A percentile compares a stretch with the other conserved stretches of the same genome.
phyloP scores from a whole-genome alignment of 192 early-diverging fungal genomes.

The Backusella morwellensis region DNA sequence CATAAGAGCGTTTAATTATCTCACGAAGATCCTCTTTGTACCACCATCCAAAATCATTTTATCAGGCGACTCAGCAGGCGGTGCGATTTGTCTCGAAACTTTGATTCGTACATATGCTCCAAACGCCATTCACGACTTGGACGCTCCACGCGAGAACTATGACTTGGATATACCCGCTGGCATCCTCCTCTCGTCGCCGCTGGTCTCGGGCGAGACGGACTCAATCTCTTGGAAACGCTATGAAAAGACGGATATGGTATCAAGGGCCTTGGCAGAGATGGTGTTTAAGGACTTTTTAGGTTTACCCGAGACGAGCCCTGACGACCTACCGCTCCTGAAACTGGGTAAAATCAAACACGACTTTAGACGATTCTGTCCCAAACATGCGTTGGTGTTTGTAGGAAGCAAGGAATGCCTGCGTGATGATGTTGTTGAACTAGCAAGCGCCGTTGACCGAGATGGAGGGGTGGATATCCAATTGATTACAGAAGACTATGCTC shows the following conservation, averaged over 20 bases:
- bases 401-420: conserved; percentile 29
- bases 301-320: neutral
- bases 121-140: neutral
- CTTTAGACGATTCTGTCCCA: conserved; percentile 18
- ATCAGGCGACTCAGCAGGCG: conserved; percentile 37
- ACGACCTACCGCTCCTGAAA: conserved; percentile 10
- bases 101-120: conserved; percentile 21
- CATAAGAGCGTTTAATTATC: conserved; percentile 21
- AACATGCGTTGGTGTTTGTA: conserved; percentile 18
- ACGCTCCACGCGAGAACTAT: conserved; percentile 4
- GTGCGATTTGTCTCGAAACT: conserved; percentile 25
- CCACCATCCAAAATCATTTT: conserved; percentile 25
- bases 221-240: conserved; percentile 30
- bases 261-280: conserved; percentile 4
- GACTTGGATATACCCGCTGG: conserved; percentile 23
- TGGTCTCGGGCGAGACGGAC: conserved; percentile 19
- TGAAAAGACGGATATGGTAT: conserved; percentile 20
- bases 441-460: conserved; percentile 1
- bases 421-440: conserved; percentile 25
- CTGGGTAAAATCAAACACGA: conserved; percentile 7
- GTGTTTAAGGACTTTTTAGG: conserved; percentile 27
- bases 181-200: conserved; percentile 22
- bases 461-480: conserved; percentile 11
- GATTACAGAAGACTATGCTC: conserved; percentile 23
- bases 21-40: conserved; percentile 17